A percentile compares a stretch with the other conserved stretches of the same genome.
These are phyloP conservation scores for Aquanectria penicillioides DNA, from an alignment of 2,329 filamentous ascomycete genomes.

Conservation along the genomic window DNA sequence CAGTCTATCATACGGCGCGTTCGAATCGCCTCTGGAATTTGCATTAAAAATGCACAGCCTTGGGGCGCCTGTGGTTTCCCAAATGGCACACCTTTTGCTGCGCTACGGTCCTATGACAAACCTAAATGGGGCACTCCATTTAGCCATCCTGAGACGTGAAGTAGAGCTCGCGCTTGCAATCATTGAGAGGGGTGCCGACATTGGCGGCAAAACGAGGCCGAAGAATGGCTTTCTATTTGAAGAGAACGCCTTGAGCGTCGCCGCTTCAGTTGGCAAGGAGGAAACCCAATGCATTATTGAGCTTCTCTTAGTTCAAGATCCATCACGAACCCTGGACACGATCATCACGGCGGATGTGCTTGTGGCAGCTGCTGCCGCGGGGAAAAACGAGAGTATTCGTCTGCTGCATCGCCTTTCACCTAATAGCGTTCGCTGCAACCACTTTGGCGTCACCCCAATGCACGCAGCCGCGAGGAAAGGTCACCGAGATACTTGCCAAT, in stretches of 20 bases:
- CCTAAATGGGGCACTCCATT: neutral
- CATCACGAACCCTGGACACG: neutral
- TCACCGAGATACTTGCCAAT: neutral
- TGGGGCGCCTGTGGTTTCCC: neutral
- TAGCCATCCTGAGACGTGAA: neutral
- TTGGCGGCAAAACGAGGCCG: neutral
- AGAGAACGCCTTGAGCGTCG: neutral
- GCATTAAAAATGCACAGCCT: neutral
- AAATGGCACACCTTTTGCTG: neutral
- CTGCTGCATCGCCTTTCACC: neutral
- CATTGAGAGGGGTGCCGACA: neutral
- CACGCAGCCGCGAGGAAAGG: slow-evolving; percentile 5
- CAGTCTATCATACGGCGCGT: too few relatives aligned
- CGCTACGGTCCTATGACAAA: neutral
- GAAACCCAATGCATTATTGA: neutral
- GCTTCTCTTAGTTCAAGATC: neutral
- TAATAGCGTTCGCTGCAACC: neutral
- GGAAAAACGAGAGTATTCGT: neutral
- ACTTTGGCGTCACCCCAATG: neutral
- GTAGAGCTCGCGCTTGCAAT: neutral
- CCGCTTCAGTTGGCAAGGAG: neutral
- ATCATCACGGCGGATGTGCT: slow-evolving; percentile 2
- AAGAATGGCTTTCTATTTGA: neutral
- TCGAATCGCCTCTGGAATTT: neutral
- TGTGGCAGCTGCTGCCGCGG: neutral